Evolutionary conservation across 2,329 filamentous ascomycete species (phyloP).

Genomic region (Colletotrichum sp.): DNA sequence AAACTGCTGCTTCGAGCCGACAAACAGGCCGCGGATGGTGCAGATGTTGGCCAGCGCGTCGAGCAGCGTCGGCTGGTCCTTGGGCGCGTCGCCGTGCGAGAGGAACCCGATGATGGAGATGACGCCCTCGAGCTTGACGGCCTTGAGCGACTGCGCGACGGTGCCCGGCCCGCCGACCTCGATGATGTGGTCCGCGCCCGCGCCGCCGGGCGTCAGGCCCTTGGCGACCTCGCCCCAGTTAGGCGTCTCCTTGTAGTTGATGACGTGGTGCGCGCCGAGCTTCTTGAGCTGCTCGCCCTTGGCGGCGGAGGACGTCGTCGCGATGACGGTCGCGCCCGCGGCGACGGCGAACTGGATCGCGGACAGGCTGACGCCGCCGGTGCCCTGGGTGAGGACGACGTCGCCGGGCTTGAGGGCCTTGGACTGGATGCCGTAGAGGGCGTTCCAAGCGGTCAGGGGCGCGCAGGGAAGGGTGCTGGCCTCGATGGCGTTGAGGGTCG

Average conservation of each 20-base stretch:
- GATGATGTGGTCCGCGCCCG: conserved; percentile 52
- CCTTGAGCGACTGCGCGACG: conserved; percentile 48
- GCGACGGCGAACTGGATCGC: conserved; percentile 64
- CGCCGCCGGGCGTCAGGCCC: conserved; percentile 43
- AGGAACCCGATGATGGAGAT: conserved; percentile 42
- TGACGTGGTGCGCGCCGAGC: conserved; percentile 54
- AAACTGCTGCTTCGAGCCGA: conserved; percentile 19
- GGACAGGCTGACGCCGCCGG: conserved; percentile 71
- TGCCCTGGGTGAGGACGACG: conserved; percentile 72
- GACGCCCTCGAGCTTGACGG: conserved; percentile 50
- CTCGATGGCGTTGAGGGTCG: conserved; percentile 57
- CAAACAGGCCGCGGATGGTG: conserved; percentile 14
- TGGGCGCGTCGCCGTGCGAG: neutral
- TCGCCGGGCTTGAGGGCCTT: conserved; percentile 56
- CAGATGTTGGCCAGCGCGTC: conserved; percentile 16
- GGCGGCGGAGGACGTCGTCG: conserved; percentile 50
- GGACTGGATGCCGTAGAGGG: conserved; percentile 61
- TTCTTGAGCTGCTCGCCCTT: conserved; percentile 48
- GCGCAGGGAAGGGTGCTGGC: conserved; percentile 65
- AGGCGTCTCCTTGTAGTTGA: conserved; percentile 53
- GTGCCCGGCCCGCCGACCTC: conserved; percentile 52
- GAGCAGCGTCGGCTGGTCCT: conserved; percentile 12
- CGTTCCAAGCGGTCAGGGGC: conserved; percentile 70
- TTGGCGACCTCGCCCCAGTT: conserved; percentile 52
- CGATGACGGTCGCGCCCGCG: conserved; percentile 52